Evolutionary conservation across 2,329 filamentous ascomycete genomes (phyloP).

Genomic region (Colletotrichum eremochloae): DNA sequence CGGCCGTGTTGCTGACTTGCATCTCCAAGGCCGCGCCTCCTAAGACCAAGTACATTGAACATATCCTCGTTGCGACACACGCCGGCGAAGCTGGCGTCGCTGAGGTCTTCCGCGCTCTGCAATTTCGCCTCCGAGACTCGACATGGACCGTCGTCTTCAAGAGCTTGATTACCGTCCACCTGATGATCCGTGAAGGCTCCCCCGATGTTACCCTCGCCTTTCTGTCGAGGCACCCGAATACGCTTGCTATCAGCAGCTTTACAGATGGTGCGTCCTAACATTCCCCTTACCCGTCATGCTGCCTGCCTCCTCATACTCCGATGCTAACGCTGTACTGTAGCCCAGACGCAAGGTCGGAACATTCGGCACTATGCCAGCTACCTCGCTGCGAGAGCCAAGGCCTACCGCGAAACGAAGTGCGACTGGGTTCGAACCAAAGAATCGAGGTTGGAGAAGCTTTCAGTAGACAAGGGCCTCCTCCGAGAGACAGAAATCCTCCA

Average conservation of each 20-base stretch:
- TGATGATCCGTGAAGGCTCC: slow-evolving; percentile 97
- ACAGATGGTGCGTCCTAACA: slow-evolving; percentile 80
- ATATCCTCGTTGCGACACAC: slow-evolving; percentile 95
- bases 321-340: slow-evolving; percentile 59
- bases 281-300: not conserved
- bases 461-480: slow-evolving; percentile 91
- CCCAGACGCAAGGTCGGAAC: slow-evolving; percentile 94
- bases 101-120: slow-evolving; percentile 93
- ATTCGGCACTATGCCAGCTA: slow-evolving; percentile 94
- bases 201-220: slow-evolving; percentile 89
- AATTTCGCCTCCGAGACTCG: slow-evolving; percentile 89
- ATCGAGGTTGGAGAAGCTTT: slow-evolving; percentile 84
- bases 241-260: slow-evolving; percentile 89
- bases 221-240: slow-evolving; percentile 83
- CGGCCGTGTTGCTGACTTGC: slow-evolving; percentile 40
- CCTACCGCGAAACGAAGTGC: slow-evolving; percentile 85
- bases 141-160: slow-evolving; percentile 99
- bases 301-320: not conserved
- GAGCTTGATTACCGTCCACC: slow-evolving; percentile 91
- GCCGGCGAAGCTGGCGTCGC: slow-evolving; percentile 94
- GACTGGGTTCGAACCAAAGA: slow-evolving; percentile 92
- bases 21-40: slow-evolving; percentile 74
- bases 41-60: slow-evolving; percentile 99
- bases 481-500: slow-evolving; percentile 94
- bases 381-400: slow-evolving; percentile 83